Conservation (phyloP, 768 basidiomycete species). For the Termitomyces bulborhizus region DNA sequence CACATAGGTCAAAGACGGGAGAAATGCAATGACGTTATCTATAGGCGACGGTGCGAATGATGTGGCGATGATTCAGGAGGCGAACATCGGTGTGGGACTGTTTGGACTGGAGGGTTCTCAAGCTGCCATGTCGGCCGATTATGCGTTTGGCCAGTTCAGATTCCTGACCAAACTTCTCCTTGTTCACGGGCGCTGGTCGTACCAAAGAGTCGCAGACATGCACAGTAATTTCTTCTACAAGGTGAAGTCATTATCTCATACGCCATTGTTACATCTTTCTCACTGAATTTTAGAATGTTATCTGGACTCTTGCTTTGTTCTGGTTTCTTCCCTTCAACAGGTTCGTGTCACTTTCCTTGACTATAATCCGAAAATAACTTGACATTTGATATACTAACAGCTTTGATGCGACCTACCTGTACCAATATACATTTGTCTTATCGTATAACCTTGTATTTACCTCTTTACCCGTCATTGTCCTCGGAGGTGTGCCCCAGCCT, state of each 20-base stretch:
- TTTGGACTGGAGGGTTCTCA: conserved; percentile 95
- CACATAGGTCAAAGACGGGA: conserved; percentile 85
- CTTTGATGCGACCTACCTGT: conserved; percentile 93
- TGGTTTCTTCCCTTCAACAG: conserved; percentile 90
- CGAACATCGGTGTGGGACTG: conserved; percentile 94
- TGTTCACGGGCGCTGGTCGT: conserved; percentile 96
- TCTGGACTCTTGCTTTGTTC: conserved; percentile 92
- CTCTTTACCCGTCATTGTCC: conserved; percentile 82
- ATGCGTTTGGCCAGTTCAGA: conserved; percentile 96
- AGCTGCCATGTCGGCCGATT: conserved; percentile 98
- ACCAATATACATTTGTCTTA: conserved; percentile 91
- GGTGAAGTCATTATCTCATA: conserved; percentile 33
- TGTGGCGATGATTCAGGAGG: conserved; percentile 99
- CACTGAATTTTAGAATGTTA: conserved; percentile 56
- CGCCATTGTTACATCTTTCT: background rate
- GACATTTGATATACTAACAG: conserved; percentile 29
- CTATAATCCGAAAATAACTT: conserved; percentile 6
- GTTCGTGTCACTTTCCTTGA: conserved; percentile 31
- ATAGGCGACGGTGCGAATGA: conserved; percentile 98
- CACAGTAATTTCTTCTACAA: conserved; percentile 99
- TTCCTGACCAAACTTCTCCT: conserved; percentile 87
- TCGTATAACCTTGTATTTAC: conserved; percentile 92
- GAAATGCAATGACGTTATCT: conserved; percentile 91
- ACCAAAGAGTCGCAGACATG: conserved; percentile 95
- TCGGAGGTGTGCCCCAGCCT: conserved; percentile 60